Conservation (phyloP, 768 basidiomycete species). For the Amanita phalloides region DNA sequence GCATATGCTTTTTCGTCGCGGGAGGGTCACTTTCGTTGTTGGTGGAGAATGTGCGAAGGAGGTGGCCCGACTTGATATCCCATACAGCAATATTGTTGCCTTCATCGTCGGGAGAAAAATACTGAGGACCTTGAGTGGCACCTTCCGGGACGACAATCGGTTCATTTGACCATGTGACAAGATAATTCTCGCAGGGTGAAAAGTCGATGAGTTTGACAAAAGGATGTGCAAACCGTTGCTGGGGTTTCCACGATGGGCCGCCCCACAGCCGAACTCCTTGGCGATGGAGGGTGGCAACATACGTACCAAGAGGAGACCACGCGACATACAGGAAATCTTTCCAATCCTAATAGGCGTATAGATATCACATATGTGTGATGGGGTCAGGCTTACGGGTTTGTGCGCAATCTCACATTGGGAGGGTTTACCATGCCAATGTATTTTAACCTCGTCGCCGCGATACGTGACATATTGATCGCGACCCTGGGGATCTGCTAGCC, state of each 20-base stretch:
- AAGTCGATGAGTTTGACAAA: conserved; percentile 94
- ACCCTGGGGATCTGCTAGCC: conserved; percentile 87
- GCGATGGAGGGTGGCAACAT: conserved; percentile 85
- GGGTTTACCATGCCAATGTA: conserved; percentile 89
- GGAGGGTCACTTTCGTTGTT: conserved; percentile 46
- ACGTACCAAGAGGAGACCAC: conserved; percentile 97
- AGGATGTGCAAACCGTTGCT: conserved; percentile 90
- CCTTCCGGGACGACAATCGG: conserved; percentile 80
- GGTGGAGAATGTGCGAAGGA: conserved; percentile 85
- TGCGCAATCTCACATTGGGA: conserved; percentile 76
- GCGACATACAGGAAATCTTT: conserved; percentile 89
- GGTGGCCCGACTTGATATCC: conserved; percentile 90
- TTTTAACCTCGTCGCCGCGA: conserved; percentile 81
- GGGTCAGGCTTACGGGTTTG: conserved; percentile 49
- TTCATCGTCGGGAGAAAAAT: conserved; percentile 89
- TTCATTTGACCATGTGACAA: conserved; percentile 97
- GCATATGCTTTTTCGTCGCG: conserved; percentile 68
- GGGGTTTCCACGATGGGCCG: conserved; percentile 79
- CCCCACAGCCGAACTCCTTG: conserved; percentile 97
- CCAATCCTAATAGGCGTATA: conserved; percentile 57
- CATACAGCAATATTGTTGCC: conserved; percentile 97
- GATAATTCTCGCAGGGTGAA: conserved; percentile 91
- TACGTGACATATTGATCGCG: conserved; percentile 96
- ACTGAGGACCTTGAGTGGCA: conserved; percentile 71
- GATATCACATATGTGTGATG: conserved; percentile 7